A percentile compares a stretch with the other conserved stretches of the same genome.
These are phyloP conservation scores for Erigeron canadensis DNA, from an alignment of 129 eudicot genomes.

Conservation along the genomic window DNA sequence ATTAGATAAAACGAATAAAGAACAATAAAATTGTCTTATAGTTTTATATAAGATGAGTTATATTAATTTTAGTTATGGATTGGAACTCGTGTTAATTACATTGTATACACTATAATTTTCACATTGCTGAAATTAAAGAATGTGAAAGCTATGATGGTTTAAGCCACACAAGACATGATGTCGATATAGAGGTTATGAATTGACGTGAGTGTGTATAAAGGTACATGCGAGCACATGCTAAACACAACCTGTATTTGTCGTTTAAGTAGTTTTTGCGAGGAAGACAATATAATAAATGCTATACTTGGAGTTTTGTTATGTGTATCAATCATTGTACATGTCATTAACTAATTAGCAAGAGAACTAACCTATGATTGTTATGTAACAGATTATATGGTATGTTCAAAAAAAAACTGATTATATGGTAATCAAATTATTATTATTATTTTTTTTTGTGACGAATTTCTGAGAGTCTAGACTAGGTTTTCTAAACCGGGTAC, in stretches of 20 bases:
- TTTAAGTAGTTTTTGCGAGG: slow-evolving; percentile 2
- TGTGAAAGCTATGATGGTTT: slow-evolving; percentile 22
- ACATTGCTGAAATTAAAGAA: slow-evolving; percentile 1
- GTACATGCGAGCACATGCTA: slow-evolving; percentile 37
- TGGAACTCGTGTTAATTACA: no score
- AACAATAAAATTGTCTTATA: no score
- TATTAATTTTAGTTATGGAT: no score
- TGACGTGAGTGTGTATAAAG: slow-evolving; percentile 4
- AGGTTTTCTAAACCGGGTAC: no score
- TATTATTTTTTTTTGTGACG: no score
- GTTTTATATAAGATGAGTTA: no score
- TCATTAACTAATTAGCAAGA: neutral
- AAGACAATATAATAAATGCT: slow-evolving; percentile 6
- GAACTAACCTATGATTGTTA: neutral
- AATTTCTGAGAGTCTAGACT: no score
- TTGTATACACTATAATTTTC: slow-evolving; percentile 2
- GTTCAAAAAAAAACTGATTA: no score
- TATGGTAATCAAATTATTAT: no score
- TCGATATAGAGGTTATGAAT: neutral
- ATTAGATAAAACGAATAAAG: no score
- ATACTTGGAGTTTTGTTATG: slow-evolving; percentile 26
- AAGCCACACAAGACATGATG: slow-evolving; percentile 9
- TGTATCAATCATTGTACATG: slow-evolving; percentile 29
- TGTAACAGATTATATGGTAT: neutral
- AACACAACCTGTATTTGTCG: slow-evolving; percentile 37